phyloP scores from a whole-genome alignment of 208 protist genomes.

The Entamoeba histolytica region DNA sequence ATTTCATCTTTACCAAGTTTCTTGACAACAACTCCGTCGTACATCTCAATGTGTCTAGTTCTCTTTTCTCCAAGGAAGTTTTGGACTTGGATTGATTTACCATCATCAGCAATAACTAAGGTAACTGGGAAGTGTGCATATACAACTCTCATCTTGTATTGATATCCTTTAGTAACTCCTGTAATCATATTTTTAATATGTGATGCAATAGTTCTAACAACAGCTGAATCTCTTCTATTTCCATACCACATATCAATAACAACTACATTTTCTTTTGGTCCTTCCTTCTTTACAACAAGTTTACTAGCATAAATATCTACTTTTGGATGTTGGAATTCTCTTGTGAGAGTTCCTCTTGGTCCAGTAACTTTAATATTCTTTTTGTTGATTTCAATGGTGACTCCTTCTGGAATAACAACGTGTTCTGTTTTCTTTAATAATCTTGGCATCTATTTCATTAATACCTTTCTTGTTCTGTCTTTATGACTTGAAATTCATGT shows the following conservation, averaged over 20 bases:
- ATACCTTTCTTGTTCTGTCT: too few relatives aligned
- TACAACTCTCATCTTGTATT: conserved; percentile 92
- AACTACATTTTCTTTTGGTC: conserved; percentile 29
- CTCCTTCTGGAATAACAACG: conserved; percentile 13
- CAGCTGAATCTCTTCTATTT: conserved; percentile 65
- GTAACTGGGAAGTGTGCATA: conserved; percentile 98
- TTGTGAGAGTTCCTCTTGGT: conserved; percentile 67
- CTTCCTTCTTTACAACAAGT: not conserved
- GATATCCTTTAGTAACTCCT: conserved; percentile 89
- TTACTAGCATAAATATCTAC: conserved; percentile 52
- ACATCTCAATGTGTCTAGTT: conserved; percentile 58
- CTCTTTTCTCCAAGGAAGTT: conserved; percentile 97
- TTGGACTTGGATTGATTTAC: conserved; percentile 70
- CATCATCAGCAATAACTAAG: conserved; percentile 55
- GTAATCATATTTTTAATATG: conserved; percentile 94
- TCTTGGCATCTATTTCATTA: not conserved
- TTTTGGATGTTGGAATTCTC: conserved; percentile 67
- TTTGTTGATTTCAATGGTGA: conserved; percentile 48
- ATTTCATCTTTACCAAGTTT: conserved; percentile 87
- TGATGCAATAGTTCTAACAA: conserved; percentile 68
- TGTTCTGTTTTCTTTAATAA: not conserved
- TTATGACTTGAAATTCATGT: too few relatives aligned
- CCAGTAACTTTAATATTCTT: conserved; percentile 71
- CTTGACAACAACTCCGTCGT: conserved; percentile 57
- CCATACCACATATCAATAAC: conserved; percentile 74